phyloP scores from a whole-genome alignment of 108 stramenopile genomes.

The Nitzschia sp. region DNA sequence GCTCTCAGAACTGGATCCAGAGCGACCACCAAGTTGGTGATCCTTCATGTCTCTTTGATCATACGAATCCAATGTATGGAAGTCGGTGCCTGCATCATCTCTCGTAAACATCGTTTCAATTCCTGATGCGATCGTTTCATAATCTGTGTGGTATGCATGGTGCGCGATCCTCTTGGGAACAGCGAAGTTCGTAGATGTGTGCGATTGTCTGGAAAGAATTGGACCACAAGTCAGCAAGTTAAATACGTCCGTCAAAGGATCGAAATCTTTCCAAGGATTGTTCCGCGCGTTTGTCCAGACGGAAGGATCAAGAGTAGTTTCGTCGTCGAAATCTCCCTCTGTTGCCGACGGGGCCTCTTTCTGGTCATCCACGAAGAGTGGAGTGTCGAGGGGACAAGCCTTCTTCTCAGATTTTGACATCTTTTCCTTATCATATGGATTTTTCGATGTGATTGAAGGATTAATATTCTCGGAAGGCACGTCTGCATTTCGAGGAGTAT shows the following conservation, averaged over 20 bases:
- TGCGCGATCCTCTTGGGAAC: neutral
- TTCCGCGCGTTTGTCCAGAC: neutral
- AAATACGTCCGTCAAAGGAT: neutral
- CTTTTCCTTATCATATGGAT: no score
- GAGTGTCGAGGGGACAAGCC: no score
- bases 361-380: no score
- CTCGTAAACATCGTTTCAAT: neutral
- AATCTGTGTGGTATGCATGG: neutral
- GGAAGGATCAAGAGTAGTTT: neutral
- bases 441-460: no score
- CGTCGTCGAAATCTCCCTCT: conserved; percentile 3
- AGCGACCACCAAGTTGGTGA: neutral
- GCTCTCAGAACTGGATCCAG: neutral
- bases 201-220: no score
- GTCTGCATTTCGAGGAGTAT: neutral
- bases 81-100: neutral
- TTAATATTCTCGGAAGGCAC: neutral
- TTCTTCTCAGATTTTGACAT: no score
- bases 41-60: conserved; percentile 2
- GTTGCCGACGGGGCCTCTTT: neutral
- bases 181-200: no score
- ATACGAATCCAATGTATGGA: conserved; percentile 10
- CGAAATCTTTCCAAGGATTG: conserved; percentile 12
- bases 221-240: conserved; percentile 13
- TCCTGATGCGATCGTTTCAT: neutral